Conservation (phyloP, 331 rosid species). For the Pyracantha coccinea region DNA sequence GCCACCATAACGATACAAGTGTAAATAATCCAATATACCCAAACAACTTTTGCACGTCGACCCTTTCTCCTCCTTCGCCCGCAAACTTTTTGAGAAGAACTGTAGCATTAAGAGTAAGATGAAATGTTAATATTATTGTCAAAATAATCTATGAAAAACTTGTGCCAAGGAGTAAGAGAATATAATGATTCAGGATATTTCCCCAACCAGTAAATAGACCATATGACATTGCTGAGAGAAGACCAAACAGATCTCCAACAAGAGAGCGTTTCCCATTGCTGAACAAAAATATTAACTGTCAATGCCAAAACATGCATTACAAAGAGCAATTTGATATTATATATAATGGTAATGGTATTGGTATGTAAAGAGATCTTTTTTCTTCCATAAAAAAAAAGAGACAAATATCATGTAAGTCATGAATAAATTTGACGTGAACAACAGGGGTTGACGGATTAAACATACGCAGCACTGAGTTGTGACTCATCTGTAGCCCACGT, state of each 20-base stretch:
- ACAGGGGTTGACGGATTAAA: conserved; percentile 12
- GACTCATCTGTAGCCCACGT: conserved; percentile 94
- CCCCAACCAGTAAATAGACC: conserved; percentile 84
- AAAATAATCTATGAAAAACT: conserved; percentile 1
- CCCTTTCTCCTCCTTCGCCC: conserved; percentile 84
- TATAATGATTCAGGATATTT: not conserved
- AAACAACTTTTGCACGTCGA: conserved; percentile 80
- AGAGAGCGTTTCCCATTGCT: conserved; percentile 70
- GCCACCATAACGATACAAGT: conserved; percentile 82
- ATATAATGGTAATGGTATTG: not conserved
- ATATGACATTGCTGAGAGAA: conserved; percentile 80
- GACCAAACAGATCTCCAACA: conserved; percentile 87
- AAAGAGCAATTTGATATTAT: conserved; percentile 17
- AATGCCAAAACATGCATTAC: conserved; percentile 30
- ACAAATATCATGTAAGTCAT: not conserved
- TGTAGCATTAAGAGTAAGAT: conserved; percentile 21
- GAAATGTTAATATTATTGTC: not conserved
- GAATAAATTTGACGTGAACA: conserved; percentile 1
- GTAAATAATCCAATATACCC: conserved; percentile 89
- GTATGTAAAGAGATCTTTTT: not conserved
- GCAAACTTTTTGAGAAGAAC: conserved; percentile 76
- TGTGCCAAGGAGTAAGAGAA: not conserved
- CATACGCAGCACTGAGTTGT: conserved; percentile 43
- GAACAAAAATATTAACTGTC: conserved; percentile 47
- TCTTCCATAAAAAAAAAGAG: not conserved